These are phyloP conservation scores for Colletotrichum caudatum DNA, from an alignment of 2,329 filamentous ascomycete species.

Conservation along the genomic window DNA sequence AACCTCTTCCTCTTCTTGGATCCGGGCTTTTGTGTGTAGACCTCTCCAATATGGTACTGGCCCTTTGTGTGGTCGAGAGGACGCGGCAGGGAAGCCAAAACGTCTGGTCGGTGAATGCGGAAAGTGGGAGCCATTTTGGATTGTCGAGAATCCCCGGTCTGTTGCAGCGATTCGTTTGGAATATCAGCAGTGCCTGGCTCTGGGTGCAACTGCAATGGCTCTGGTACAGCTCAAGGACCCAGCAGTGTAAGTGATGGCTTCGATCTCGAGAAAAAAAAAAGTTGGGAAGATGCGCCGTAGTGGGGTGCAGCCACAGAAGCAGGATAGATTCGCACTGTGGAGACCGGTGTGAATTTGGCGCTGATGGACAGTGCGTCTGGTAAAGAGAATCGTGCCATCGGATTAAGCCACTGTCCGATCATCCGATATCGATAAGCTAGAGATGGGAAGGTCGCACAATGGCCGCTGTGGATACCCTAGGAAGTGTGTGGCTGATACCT, in stretches of 20 bases:
- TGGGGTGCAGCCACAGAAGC: slow-evolving; percentile 23
- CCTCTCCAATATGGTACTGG: slow-evolving; percentile 69
- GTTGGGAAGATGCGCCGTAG: slow-evolving; percentile 31
- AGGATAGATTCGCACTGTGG: slow-evolving; percentile 6
- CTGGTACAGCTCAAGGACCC: slow-evolving; percentile 10
- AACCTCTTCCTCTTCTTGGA: slow-evolving; percentile 72
- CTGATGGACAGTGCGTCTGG: slow-evolving; percentile 16
- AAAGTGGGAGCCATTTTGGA: slow-evolving; percentile 68
- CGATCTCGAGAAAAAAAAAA: slow-evolving; percentile 41
- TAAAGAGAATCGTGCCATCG: not conserved
- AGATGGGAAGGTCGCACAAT: not conserved
- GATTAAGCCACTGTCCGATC: slow-evolving; percentile 10
- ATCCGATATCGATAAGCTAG: slow-evolving; percentile 23
- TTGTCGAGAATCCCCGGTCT: slow-evolving; percentile 6
- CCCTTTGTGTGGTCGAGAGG: slow-evolving; percentile 63
- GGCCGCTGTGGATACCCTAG: not conserved
- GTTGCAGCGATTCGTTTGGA: not conserved
- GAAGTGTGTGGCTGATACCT: not conserved
- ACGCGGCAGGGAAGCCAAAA: slow-evolving; percentile 69
- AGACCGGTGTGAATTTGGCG: rapidly evolving
- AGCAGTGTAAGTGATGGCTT: slow-evolving; percentile 37
- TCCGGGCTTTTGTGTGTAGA: slow-evolving; percentile 69
- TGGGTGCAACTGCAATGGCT: slow-evolving; percentile 35
- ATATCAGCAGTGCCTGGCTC: slow-evolving; percentile 13
- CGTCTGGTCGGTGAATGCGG: slow-evolving; percentile 73